A percentile compares a stretch with the other conserved stretches of the same genome.
Conservation (phyloP, 1,139 yeast species). For the Scheffersomyces stambukii region DNA sequence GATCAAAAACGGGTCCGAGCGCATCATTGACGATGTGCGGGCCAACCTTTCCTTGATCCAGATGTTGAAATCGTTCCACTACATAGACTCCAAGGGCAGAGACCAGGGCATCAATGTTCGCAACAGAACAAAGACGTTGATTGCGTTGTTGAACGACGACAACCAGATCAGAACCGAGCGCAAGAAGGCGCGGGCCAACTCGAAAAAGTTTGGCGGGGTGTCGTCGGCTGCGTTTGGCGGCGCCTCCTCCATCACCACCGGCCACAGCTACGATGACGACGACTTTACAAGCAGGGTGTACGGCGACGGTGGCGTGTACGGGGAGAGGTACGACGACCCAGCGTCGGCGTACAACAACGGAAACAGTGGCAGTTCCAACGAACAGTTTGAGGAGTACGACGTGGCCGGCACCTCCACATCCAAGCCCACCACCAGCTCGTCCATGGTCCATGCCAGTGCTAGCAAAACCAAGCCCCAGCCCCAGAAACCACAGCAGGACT, state of each 20-base stretch:
- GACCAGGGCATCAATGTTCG: constrained; percentile 97
- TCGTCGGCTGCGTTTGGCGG: constrained; percentile 53
- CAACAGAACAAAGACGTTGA: constrained; percentile 78
- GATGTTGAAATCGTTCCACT: constrained; percentile 91
- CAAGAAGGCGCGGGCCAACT: constrained; percentile 79
- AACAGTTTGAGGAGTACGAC: constrained; percentile 72
- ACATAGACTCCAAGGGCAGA: constrained; percentile 87
- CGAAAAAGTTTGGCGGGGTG: constrained; percentile 75
- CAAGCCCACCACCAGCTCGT: constrained; percentile 41
- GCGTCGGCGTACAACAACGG: constrained; percentile 43
- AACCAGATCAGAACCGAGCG: constrained; percentile 75
- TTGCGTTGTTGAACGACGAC: constrained; percentile 73
- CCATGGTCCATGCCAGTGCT: constrained; percentile 35
- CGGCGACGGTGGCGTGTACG: constrained; percentile 81
- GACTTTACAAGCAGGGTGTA: constrained; percentile 56
- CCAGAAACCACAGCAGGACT: constrained; percentile 29
- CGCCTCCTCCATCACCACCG: constrained; percentile 34
- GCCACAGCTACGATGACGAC: constrained; percentile 36
- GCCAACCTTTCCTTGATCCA: constrained; percentile 77
- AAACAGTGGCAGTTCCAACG: constrained; percentile 35
- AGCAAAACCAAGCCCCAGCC: constrained; percentile 15
- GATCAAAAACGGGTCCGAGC: constrained; percentile 87
- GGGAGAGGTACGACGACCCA: constrained; percentile 59
- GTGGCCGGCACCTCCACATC: constrained; percentile 25
- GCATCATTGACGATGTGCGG: constrained; percentile 92